Evolutionary conservation across 2,329 filamentous ascomycete genomes (phyloP), one percentile per base, ranked within the genome.

Genomic region (Fusarium tricinctum): DNA sequence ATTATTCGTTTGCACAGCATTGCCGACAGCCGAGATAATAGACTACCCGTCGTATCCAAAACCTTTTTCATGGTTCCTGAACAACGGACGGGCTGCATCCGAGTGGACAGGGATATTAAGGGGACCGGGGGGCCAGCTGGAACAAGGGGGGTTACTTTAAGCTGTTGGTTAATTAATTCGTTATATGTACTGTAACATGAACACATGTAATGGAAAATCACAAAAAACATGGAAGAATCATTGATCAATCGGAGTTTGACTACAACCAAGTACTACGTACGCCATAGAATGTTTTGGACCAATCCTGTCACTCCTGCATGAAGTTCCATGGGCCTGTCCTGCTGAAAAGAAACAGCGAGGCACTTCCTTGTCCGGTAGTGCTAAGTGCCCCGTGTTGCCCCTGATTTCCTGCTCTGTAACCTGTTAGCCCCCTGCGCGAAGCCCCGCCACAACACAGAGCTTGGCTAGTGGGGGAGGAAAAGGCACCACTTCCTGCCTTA

Each of bases 41-140:
- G 48, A 35, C 33, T 30, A 30, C 61, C 35, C 30, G 48, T 62
- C 42, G 35, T 53, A 45, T 58, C 52, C 13, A 50, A 50, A 68
- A 55, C 19, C 45, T 52, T 67, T 67, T 51, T 51, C 44, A 8
- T 43, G 20, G 66, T 69, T 63, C 57, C 57, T 63, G 42, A 33
- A 33, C 69, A 54, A 58, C 30, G 52, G 20, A 52, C 39, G 49
- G 66, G 55, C 12, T 46, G 45, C 56, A 58, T 46, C 63, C 43
- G 50, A 50, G 57, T 66, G 66, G 52, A 14, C 53, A 67, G 52
- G 61, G 66, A 47, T 54, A 45, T 26, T 55, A 69, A 66, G 63
- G 63, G 66, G 66, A 56, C 59, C 46, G 38, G 54, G 42, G 62
- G 13, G 14, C 33, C 50, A 51, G 20, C 47, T 55, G 58, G 12